These are phyloP conservation scores for Candida hispaniensis DNA, from an alignment of 805 yeast genomes.

Conservation along the genomic window DNA sequence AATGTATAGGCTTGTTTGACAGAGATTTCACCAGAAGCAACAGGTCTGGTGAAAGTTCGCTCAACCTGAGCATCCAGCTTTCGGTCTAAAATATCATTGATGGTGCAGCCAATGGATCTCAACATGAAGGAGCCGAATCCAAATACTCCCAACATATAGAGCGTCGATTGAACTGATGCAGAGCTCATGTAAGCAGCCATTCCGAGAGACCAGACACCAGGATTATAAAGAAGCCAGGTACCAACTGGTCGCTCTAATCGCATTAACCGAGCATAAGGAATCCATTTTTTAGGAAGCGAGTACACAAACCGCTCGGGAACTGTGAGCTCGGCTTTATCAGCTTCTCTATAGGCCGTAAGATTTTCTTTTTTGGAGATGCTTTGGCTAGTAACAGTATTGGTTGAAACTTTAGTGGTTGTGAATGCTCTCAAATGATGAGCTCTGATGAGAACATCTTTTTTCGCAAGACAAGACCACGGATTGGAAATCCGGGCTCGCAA, in stretches of 20 bases:
- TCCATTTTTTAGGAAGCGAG: conserved; percentile 54
- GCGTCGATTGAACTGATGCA: conserved; percentile 57
- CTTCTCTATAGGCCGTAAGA: conserved; percentile 2
- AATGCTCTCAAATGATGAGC: too few relatives aligned
- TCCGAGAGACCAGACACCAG: conserved; percentile 86
- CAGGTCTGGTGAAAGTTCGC: conserved; percentile 84
- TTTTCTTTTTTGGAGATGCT: too few relatives aligned
- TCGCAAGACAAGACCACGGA: too few relatives aligned
- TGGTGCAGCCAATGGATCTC: conserved; percentile 98
- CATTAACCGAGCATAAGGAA: conserved; percentile 88
- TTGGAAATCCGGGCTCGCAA: too few relatives aligned
- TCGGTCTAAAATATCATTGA: conserved; percentile 80
- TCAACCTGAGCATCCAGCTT: conserved; percentile 76
- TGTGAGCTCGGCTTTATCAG: conserved; percentile 19
- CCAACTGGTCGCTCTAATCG: conserved; percentile 96
- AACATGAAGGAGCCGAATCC: conserved; percentile 78
- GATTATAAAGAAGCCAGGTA: conserved; percentile 68
- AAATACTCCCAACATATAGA: conserved; percentile 55
- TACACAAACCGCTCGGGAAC: conserved; percentile 27
- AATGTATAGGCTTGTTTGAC: conserved; percentile 59
- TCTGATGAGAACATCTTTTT: too few relatives aligned
- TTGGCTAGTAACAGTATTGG: too few relatives aligned
- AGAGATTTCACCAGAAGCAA: conserved; percentile 75
- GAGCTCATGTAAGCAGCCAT: conserved; percentile 66
- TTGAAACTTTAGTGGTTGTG: too few relatives aligned